phyloP scores from a whole-genome alignment of 73 alveolate species.

The Durusdinium trenchii region DNA sequence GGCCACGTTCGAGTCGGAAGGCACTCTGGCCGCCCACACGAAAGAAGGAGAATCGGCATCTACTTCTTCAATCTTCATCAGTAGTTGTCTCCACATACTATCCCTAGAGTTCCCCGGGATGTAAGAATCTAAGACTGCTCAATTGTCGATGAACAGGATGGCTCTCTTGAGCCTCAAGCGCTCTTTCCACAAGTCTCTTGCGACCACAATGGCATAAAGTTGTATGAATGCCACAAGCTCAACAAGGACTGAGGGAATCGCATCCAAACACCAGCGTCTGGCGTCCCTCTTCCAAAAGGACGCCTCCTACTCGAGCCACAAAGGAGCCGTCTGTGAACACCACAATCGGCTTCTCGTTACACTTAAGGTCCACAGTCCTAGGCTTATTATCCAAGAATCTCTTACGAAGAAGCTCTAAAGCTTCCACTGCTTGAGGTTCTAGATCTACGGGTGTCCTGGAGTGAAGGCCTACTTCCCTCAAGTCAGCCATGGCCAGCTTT shows the following conservation, averaged over 20 bases:
- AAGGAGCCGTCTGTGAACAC: constrained; percentile 6
- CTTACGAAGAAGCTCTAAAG: not conserved
- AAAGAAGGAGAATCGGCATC: not conserved
- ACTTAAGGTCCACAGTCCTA: not conserved
- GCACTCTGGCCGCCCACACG: not conserved
- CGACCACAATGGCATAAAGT: not conserved
- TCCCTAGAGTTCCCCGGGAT: not conserved
- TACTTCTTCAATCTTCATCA: not conserved
- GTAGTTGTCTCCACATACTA: not conserved
- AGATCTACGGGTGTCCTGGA: not conserved
- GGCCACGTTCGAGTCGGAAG: not conserved
- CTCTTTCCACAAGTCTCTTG: not conserved
- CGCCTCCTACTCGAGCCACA: not conserved
- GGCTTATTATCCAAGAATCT: not conserved
- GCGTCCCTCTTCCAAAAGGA: not conserved
- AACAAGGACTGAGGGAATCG: not conserved
- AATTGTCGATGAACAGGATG: not conserved
- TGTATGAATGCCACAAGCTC: not conserved
- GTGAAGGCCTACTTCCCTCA: not conserved
- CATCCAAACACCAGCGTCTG: not conserved
- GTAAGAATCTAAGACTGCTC: not conserved
- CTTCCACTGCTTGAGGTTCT: not conserved
- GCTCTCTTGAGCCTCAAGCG: not conserved
- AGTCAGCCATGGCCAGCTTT: not conserved
- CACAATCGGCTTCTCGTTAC: not conserved